phyloP scores from a whole-genome alignment of 2,329 filamentous ascomycete genomes.

The Grosmannia huntii region DNA sequence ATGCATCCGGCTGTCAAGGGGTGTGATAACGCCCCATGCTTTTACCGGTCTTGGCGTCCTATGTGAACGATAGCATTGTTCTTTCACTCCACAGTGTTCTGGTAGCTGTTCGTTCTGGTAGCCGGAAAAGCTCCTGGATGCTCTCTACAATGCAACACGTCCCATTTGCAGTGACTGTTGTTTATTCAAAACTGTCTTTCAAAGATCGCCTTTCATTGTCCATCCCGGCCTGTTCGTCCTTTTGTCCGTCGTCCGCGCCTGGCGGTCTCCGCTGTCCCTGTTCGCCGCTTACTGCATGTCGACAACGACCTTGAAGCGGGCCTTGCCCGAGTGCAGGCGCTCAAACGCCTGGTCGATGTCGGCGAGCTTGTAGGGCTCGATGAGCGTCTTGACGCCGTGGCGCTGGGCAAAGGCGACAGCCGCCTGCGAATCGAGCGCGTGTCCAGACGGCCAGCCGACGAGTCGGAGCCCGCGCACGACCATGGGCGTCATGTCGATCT shows the following conservation, averaged over 20 bases:
- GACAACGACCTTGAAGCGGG: slow-evolving; percentile 12
- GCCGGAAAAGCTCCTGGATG: no score
- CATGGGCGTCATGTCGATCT: slow-evolving; percentile 28
- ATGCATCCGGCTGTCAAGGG: not conserved
- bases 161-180: no score
- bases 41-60: not conserved
- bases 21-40: not conserved
- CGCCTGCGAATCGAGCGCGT: slow-evolving; percentile 50
- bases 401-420: slow-evolving; percentile 51
- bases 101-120: no score
- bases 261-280: not conserved
- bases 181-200: no score
- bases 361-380: slow-evolving; percentile 50
- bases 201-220: no score
- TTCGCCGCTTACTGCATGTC: slow-evolving; percentile 7
- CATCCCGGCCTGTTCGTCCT: not conserved
- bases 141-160: no score
- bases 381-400: slow-evolving; percentile 50
- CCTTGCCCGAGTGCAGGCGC: slow-evolving; percentile 9
- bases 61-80: not conserved
- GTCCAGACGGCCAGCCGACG: slow-evolving; percentile 49
- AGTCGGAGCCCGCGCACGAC: slow-evolving; percentile 43
- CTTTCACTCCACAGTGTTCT: no score
- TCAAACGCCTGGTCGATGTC: slow-evolving; percentile 31
- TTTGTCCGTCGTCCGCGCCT: not conserved